Percentiles rank a stretch among this genome's conserved stretches.
These are phyloP conservation scores for Tetrastigma voinierianum DNA, from an alignment of 164 flowering plant genomes.

Conservation along the genomic window DNA sequence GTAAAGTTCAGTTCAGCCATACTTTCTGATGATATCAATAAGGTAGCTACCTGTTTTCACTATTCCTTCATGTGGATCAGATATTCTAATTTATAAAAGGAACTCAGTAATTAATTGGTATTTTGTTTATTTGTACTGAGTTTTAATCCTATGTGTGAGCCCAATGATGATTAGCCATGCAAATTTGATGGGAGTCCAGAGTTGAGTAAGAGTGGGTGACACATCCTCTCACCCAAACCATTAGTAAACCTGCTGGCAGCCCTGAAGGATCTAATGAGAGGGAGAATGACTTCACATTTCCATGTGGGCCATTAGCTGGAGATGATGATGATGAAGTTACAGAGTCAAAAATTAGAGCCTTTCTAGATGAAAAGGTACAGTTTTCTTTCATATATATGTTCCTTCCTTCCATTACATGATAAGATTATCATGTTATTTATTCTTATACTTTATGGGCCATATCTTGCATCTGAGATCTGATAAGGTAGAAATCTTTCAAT, in stretches of 20 bases:
- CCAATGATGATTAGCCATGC: constrained; percentile 28
- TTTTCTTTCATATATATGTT: not conserved
- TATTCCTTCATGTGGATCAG: not conserved
- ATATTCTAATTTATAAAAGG: not conserved
- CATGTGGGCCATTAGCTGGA: constrained; percentile 25
- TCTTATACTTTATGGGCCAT: not conserved
- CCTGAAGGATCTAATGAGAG: constrained; percentile 12
- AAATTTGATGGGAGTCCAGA: constrained; percentile 23
- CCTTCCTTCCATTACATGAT: not conserved
- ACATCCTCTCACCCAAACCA: constrained; percentile 10
- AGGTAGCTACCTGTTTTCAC: constrained; percentile 38
- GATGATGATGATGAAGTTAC: constrained; percentile 58
- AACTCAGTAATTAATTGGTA: not conserved
- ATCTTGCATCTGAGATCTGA: too few relatives aligned
- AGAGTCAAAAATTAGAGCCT: constrained; percentile 48
- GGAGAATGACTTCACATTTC: constrained; percentile 29
- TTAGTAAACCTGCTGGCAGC: constrained; percentile 8
- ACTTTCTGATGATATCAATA: constrained; percentile 37
- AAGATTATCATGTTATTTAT: not conserved
- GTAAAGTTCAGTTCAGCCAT: constrained; percentile 19
- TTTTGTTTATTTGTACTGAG: constrained; percentile 16
- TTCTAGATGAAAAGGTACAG: constrained; percentile 14
- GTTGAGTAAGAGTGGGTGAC: constrained; percentile 5
- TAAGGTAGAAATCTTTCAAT: too few relatives aligned
- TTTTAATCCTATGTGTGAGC: constrained; percentile 33